Evolutionary conservation across 371 early-diverging fungal species (phyloP).

Genomic region (Lichtheimia ornata): DNA sequence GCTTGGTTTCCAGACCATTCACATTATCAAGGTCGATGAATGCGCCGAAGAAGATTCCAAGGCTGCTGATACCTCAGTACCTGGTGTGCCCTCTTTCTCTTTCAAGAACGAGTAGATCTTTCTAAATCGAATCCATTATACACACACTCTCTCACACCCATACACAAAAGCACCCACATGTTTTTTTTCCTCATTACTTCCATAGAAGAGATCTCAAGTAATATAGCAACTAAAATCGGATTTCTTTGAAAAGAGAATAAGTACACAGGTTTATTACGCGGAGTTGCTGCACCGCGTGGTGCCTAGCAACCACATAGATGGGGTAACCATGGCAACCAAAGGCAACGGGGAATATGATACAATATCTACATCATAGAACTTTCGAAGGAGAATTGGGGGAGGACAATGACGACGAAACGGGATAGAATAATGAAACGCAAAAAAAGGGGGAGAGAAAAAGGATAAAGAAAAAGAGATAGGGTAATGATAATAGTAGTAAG

Average conservation of each 20-base stretch:
- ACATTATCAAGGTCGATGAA: conserved; percentile 49
- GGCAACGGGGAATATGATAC: conserved; percentile 2
- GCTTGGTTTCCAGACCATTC: conserved; percentile 42
- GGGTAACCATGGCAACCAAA: too few species aligned
- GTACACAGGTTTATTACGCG: too few species aligned
- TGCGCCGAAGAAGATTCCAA: conserved; percentile 48
- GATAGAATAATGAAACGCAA: too few species aligned
- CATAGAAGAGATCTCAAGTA: too few species aligned
- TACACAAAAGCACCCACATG: not conserved
- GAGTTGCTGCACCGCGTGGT: too few species aligned
- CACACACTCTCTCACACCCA: too few species aligned
- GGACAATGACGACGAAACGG: too few species aligned
- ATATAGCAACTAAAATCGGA: not conserved
- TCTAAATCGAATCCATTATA: too few species aligned
- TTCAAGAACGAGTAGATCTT: conserved; percentile 47
- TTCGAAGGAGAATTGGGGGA: conserved; percentile 10
- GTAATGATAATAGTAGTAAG: too few species aligned
- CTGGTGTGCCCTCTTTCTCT: conserved; percentile 66
- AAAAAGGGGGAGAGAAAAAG: too few species aligned
- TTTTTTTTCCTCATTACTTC: not conserved
- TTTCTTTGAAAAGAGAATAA: not conserved
- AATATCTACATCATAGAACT: conserved; percentile 25
- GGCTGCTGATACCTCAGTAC: conserved; percentile 63
- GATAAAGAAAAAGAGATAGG: too few species aligned
- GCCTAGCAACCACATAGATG: too few species aligned